Evolutionary conservation across 306 rosid species (phyloP), one percentile per base, ranked within the genome.

Genomic region (Prunus davidiana): DNA sequence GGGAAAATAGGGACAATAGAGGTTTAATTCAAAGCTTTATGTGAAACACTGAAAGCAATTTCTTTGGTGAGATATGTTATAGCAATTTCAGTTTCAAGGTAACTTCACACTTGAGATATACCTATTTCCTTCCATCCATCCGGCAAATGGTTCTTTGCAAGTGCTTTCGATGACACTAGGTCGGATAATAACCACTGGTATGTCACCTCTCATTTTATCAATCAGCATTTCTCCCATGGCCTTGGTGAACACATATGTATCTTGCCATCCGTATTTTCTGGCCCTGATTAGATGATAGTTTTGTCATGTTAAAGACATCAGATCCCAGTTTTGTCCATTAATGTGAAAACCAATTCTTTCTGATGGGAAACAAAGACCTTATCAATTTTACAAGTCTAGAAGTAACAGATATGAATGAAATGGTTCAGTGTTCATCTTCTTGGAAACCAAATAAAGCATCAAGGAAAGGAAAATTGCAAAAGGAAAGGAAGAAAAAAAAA

Each of bases 121-220:
- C 99, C 99, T 88, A 68, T 90, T 95, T 82, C 97, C 99, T 88
- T 95, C 97, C 97, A 95, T 95, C 99, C 97, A 92, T 6, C 99
- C 97, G 28, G 97, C 93, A 79, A 95, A 95, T 73, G 99, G 97
- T 61, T 95, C 91, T 78, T 76, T 90, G 79, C 76, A 84, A 86
- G 97, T 95, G 85, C 99, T 95, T 32, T 95, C 99, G 50, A 95
- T 92, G n/a, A 95, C 97, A 62, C 99, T 95, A 2, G 99, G 99
- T 63, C 97, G 49, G 61, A 95, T 88, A 60, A 95, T 87, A 65
- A 93, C 93, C 54, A 92, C 91, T 1, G 99, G 99, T 71, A 88
- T 18, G 34, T 90, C 97, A 46, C 86, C 97, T 79, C 97, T 92
- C 89, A 92, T 63, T 25, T 84, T 82, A 77, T 92, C 92, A 10